These are phyloP conservation scores for Linum usitatissimum DNA, from an alignment of 345 rosid genomes.

Conservation along the genomic window DNA sequence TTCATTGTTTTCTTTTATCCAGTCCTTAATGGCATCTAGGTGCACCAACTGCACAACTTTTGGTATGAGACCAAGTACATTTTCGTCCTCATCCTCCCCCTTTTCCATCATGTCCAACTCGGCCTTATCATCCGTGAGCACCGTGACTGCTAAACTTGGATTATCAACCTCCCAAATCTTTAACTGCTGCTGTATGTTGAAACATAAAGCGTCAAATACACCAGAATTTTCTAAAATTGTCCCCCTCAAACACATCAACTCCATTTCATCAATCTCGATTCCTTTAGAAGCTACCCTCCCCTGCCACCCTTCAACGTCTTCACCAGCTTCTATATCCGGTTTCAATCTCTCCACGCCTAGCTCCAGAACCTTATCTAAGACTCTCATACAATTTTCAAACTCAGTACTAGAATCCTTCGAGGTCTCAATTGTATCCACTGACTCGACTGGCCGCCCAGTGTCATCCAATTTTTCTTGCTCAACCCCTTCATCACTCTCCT, in stretches of 20 bases:
- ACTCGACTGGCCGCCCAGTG: conserved; percentile 16
- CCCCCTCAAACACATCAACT: conserved; percentile 39
- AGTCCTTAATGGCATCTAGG: conserved; percentile 50
- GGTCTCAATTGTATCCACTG: conserved; percentile 21
- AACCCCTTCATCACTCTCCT: conserved; percentile 16
- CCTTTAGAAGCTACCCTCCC: conserved; percentile 11
- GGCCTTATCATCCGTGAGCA: conserved; percentile 24
- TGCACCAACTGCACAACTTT: conserved; percentile 61
- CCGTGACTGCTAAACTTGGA: conserved; percentile 32
- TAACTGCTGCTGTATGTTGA: conserved; percentile 58
- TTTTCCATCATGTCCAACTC: conserved; percentile 12
- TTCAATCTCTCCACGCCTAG: conserved; percentile 60
- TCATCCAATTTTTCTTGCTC: conserved; percentile 8
- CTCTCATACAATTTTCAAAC: conserved; percentile 29
- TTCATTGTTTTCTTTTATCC: conserved; percentile 36
- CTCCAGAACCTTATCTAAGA: conserved; percentile 51
- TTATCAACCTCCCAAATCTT: conserved; percentile 33
- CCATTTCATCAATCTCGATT: conserved; percentile 34
- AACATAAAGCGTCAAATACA: conserved; percentile 57
- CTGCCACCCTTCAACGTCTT: conserved; percentile 11
- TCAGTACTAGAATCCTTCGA: conserved; percentile 24
- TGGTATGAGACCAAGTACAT: conserved; percentile 44
- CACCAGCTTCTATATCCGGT: conserved; percentile 27
- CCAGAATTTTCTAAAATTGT: conserved; percentile 49
- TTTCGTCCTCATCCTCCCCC: conserved; percentile 31